A percentile compares a stretch with the other conserved stretches of the same genome.
phyloP scores from a whole-genome alignment of 371 early-diverging fungal genomes.

The Mortierella sp. region DNA sequence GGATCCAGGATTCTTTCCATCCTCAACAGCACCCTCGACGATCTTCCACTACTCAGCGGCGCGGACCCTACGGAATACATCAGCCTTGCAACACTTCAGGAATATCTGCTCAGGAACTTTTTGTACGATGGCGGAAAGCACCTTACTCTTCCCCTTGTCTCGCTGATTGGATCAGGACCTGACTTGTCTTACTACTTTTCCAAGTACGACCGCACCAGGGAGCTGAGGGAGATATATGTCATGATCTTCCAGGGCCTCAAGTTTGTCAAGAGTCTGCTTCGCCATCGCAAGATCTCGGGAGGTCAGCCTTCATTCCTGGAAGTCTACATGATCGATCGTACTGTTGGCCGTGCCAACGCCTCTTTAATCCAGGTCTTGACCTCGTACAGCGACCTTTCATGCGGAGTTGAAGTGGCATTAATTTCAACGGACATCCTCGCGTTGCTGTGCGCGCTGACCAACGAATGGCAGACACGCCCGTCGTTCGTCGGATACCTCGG shows the following conservation, averaged over 20 bases:
- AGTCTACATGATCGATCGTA: conserved; percentile 52
- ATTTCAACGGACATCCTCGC: conserved; percentile 41
- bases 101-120: conserved; percentile 48
- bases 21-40: conserved; percentile 43
- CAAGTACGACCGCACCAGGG: conserved; percentile 32
- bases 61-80: conserved; percentile 22
- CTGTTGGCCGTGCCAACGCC: conserved; percentile 36
- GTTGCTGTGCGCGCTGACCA: conserved; percentile 42
- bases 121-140: conserved; percentile 56
- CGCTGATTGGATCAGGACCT: conserved; percentile 46
- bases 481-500: conserved; percentile 56
- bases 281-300: conserved; percentile 44
- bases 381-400: conserved; percentile 37
- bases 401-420: conserved; percentile 35
- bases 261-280: conserved; percentile 45
- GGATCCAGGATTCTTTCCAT: conserved; percentile 38
- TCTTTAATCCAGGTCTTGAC: conserved; percentile 45
- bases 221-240: conserved; percentile 21
- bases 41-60: conserved; percentile 36
- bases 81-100: conserved; percentile 38
- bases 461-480: conserved; percentile 42
- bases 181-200: conserved; percentile 51
- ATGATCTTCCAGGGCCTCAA: conserved; percentile 45
- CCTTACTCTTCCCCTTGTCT: conserved; percentile 39
- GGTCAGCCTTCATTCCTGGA: conserved; percentile 53